Base-by-base conservation (phyloP, 2,329 filamentous ascomycete species). In the Geosmithia flava region DNA sequence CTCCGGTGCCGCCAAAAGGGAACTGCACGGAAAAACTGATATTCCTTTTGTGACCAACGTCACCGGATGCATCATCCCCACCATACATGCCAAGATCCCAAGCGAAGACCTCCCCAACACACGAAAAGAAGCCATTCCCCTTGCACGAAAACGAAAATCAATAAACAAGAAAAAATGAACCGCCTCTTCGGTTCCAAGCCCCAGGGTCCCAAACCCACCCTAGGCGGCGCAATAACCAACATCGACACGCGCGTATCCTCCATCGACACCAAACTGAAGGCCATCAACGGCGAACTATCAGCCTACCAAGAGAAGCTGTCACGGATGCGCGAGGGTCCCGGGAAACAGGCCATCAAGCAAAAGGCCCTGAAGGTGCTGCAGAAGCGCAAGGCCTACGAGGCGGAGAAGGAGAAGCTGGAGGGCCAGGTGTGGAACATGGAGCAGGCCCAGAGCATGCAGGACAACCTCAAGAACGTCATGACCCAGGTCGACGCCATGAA, bases 401-500 rank as follows among this genome's bases (percentile, higher is more conserved):
- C 80, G 3, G 89, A 96, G 68, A 87, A 91, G 54, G 89, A 96
- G 59, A 90, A 97, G 68, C 81, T 97, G 48, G 86, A 95, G 68
- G 78, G 84, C 54, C 93, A 98, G 69, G 87, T 87, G 20, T 97
- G 90, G 90, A 97, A 97, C 70, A 96, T 98, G 90, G 90, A 97
- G 70, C 90, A 96, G 68, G 90, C 91, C 3, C 85, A 86, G 63
- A 94, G 90, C 77, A 96, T 97, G 91, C 89, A 95, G 70, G 91
- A 97, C 69, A 97, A 97, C 62, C 78, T 98, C 47, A 93, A 94
- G 66, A 97, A 97, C 66, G 91, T 93, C 53, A 96, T 96, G 90
- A 94, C 89, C 17, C 96, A 93, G 27, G 90, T 97, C 43, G 91
- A 97, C 64, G 90, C 91, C 11, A 91, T 98, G 80, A 94, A 96